Conservation (phyloP, 768 basidiomycete species). For the Psilocybe cubensis region DNA sequence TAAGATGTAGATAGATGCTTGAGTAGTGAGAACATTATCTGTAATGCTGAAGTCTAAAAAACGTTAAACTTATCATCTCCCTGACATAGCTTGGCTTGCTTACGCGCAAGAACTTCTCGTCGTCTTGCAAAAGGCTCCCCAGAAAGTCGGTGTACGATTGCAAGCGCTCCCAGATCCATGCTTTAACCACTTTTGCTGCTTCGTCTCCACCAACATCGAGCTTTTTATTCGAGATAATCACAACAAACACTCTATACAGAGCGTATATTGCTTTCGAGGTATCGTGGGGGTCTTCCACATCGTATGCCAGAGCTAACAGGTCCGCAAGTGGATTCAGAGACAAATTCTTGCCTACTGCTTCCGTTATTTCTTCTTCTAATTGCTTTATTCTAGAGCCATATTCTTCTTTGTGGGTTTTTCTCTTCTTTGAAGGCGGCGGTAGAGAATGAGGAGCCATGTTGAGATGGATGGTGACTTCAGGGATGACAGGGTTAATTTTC, state of each 20-base stretch:
- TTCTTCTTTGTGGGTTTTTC: conserved; percentile 42
- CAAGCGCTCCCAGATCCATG: conserved; percentile 82
- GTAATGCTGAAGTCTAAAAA: conserved; percentile 65
- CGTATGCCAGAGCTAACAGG: conserved; percentile 62
- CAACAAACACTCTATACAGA: conserved; percentile 76
- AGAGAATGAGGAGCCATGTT: conserved; percentile 39
- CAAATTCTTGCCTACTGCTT: conserved; percentile 52
- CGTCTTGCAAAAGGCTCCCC: conserved; percentile 71
- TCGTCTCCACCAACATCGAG: conserved; percentile 54
- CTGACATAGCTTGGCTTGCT: conserved; percentile 25
- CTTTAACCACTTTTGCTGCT: conserved; percentile 65
- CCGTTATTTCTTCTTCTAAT: conserved; percentile 60
- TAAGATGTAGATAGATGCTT: conserved; percentile 76
- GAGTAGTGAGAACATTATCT: conserved; percentile 77
- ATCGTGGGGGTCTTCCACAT: conserved; percentile 52
- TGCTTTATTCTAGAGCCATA: conserved; percentile 36
- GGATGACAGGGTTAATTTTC: neutral
- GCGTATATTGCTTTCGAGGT: conserved; percentile 82
- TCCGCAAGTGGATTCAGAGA: conserved; percentile 83
- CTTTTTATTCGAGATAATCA: conserved; percentile 61
- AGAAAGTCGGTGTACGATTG: conserved; percentile 73
- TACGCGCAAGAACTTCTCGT: conserved; percentile 77
- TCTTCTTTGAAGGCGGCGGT: conserved; percentile 55
- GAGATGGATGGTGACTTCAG: neutral
- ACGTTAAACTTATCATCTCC: neutral